phyloP scores from a whole-genome alignment of 2,329 filamentous ascomycete species.

The Neofusicoccum ribis region DNA sequence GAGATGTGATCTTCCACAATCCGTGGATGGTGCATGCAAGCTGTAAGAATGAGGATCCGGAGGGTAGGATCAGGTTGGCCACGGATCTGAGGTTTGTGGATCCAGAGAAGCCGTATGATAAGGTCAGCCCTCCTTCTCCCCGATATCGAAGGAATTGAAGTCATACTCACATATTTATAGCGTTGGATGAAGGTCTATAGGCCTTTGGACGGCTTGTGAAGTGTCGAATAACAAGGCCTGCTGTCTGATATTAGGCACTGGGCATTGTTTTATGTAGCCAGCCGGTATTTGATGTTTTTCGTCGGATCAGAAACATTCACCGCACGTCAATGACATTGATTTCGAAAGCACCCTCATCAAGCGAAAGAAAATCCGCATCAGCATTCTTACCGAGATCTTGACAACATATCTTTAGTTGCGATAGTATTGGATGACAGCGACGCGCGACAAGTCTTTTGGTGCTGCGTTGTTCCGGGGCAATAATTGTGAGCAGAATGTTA shows the following conservation, averaged over 20 bases:
- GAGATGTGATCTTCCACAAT: conserved; percentile 20
- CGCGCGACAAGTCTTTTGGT: not conserved
- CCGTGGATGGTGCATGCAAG: conserved; percentile 3
- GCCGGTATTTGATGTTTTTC: not conserved
- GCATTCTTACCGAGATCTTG: not conserved
- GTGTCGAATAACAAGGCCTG: too few species aligned
- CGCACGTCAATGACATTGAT: not conserved
- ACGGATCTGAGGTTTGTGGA: not conserved
- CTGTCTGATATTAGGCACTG: too few species aligned
- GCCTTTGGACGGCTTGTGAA: not conserved
- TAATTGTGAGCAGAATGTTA: not conserved
- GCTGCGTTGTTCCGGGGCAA: not conserved
- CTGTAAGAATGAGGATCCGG: conserved; percentile 16
- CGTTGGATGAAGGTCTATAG: not conserved
- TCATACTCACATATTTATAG: not conserved
- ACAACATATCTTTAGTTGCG: not conserved
- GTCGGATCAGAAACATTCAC: not conserved
- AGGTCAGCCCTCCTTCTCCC: not conserved
- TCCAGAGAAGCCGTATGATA: not conserved
- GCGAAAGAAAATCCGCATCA: not conserved
- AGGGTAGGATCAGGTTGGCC: conserved; percentile 2
- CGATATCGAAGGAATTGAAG: not conserved
- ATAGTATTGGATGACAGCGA: not conserved
- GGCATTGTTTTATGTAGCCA: too few species aligned
- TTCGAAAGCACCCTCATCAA: not conserved